Percentiles rank a stretch among this genome's conserved stretches.
These are phyloP conservation scores for Fusarium tupiense DNA, from an alignment of 2,329 filamentous ascomycete genomes.

Conservation along the genomic window DNA sequence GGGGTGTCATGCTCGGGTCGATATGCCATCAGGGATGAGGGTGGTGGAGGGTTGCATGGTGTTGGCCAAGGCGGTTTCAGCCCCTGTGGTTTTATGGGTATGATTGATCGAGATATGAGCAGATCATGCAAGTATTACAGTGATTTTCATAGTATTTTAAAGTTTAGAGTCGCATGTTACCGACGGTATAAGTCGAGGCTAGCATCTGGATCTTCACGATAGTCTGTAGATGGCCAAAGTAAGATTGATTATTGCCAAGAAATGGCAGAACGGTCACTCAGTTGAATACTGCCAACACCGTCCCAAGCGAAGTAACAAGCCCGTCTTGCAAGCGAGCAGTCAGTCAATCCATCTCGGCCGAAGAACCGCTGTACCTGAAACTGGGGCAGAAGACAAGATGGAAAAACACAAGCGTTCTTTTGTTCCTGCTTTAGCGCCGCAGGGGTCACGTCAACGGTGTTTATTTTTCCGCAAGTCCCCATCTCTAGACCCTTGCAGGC, in stretches of 20 bases:
- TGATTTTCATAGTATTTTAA: neutral
- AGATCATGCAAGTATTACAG: slow-evolving; percentile 21
- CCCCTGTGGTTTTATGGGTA: neutral
- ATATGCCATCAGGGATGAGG: slow-evolving; percentile 28
- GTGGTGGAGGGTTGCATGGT: slow-evolving; percentile 25
- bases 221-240: neutral
- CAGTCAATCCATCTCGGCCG: slow-evolving; percentile 1
- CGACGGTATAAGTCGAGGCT: neutral
- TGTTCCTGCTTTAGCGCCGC: slow-evolving; percentile 38
- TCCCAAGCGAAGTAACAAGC: slow-evolving; percentile 7
- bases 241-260: neutral
- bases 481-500: neutral
- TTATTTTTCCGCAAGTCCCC: slow-evolving; percentile 28
- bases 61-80: slow-evolving; percentile 36
- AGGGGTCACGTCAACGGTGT: slow-evolving; percentile 2
- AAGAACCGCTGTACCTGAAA: slow-evolving; percentile 40
- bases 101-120: slow-evolving; percentile 1
- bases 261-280: neutral
- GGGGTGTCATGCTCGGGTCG: slow-evolving; percentile 23
- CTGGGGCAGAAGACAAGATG: slow-evolving; percentile 10
- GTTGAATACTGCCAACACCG: neutral
- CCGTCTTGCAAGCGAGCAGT: neutral
- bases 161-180: neutral
- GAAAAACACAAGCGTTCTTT: slow-evolving; percentile 16
- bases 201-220: neutral